Percentiles rank a stretch among this genome's conserved stretches.
phyloP scores from a whole-genome alignment of 768 basidiomycete species.

The Coprinellus micaceus region DNA sequence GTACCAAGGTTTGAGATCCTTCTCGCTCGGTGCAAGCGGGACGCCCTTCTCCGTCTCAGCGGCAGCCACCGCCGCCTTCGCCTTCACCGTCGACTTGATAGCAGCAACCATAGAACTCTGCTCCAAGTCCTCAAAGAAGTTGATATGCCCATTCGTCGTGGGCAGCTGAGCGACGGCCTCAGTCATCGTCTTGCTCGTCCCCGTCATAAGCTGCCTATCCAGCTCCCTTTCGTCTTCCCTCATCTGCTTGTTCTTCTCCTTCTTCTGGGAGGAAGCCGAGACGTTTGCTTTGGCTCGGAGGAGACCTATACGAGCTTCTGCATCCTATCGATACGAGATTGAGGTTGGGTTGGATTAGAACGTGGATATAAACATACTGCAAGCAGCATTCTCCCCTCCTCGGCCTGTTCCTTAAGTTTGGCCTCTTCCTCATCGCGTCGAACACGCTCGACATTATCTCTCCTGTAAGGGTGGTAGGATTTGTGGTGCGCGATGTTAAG shows the following conservation, averaged over 20 bases:
- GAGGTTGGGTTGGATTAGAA: constrained; percentile 11
- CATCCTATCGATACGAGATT: constrained; percentile 47
- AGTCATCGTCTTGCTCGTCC: constrained; percentile 29
- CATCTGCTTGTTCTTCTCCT: constrained; percentile 34
- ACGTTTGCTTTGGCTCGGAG: constrained; percentile 60
- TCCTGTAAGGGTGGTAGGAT: constrained; percentile 82
- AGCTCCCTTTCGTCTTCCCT: constrained; percentile 35
- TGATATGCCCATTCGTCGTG: constrained; percentile 67
- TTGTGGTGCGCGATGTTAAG: constrained; percentile 90
- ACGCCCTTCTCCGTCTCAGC: constrained; percentile 68
- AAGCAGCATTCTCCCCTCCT: constrained; percentile 68
- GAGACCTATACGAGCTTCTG: constrained; percentile 70
- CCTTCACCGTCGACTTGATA: constrained; percentile 48
- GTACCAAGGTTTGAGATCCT: constrained; percentile 85
- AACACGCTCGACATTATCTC: constrained; percentile 82
- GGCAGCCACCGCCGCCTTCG: constrained; percentile 19
- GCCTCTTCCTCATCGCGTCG: constrained; percentile 82
- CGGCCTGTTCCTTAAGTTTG: constrained; percentile 55
- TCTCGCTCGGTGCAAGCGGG: constrained; percentile 66
- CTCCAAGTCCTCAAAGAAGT: constrained; percentile 81
- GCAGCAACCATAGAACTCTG: constrained; percentile 45
- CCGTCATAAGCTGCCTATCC: constrained; percentile 14
- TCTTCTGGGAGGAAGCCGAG: constrained; percentile 16
- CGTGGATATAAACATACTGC: constrained; percentile 45
- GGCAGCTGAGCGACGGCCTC: constrained; percentile 35